Conservation (phyloP, 2,329 filamentous ascomycete genomes). For the Aureobasidium sp. region DNA sequence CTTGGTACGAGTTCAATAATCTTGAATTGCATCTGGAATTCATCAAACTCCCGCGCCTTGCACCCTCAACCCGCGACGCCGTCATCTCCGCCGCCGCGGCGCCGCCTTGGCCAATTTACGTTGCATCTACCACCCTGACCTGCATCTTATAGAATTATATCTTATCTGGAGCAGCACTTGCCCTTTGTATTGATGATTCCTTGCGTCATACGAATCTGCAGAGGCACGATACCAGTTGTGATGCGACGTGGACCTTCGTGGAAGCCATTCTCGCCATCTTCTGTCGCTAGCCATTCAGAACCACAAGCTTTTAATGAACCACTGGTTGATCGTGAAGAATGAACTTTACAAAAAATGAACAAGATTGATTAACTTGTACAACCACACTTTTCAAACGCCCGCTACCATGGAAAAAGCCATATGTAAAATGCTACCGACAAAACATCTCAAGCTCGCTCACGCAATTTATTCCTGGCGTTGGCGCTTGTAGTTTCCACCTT, state of each 20-base stretch:
- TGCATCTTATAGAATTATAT: not conserved
- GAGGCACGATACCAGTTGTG: no score
- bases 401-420: conserved; percentile 5
- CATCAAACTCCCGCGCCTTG: not conserved
- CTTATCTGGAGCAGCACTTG: no score
- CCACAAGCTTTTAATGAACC: no score
- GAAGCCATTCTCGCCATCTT: not conserved
- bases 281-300: not conserved
- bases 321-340: no score
- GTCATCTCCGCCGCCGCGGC: not conserved
- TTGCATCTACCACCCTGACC: not conserved
- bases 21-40: not conserved
- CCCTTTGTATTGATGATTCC: not conserved
- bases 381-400: conserved; percentile 15
- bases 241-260: no score
- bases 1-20: not conserved
- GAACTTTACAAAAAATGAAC: no score
- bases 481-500: conserved; percentile 31
- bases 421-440: not conserved
- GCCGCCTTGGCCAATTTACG: not conserved
- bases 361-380: not conserved
- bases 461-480: conserved; percentile 5
- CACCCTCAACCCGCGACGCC: conserved; percentile 6
- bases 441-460: not conserved
- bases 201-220: not conserved